A percentile compares a stretch with the other conserved stretches of the same genome.
These are phyloP conservation scores for Fusarium decemcellulare DNA, from an alignment of 2,329 filamentous ascomycete genomes.

Conservation along the genomic window DNA sequence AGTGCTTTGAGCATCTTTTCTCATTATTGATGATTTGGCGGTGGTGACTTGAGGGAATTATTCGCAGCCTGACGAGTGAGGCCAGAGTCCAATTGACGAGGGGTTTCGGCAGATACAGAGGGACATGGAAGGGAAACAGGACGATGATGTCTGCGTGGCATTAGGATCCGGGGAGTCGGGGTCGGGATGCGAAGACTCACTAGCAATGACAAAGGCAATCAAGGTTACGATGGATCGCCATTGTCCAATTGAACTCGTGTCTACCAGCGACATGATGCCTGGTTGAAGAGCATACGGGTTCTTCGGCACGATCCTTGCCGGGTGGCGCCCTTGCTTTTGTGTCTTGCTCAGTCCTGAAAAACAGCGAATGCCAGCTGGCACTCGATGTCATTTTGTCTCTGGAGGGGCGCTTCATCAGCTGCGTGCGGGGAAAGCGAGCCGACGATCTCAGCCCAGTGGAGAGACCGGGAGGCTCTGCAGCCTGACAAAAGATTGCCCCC, in stretches of 20 bases:
- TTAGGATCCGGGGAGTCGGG: neutral
- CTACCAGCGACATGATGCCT: slow-evolving; percentile 27
- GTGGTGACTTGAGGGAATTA: slow-evolving; percentile 62
- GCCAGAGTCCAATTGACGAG: slow-evolving; percentile 62
- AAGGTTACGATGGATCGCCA: slow-evolving; percentile 81
- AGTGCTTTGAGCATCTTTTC: slow-evolving; percentile 50
- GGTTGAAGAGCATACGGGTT: neutral
- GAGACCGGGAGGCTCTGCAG: too few relatives aligned
- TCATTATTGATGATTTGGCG: slow-evolving; percentile 37
- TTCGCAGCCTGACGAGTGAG: slow-evolving; percentile 55
- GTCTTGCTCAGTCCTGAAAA: neutral
- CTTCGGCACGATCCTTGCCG: neutral
- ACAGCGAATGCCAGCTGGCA: too few relatives aligned
- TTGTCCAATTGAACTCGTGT: slow-evolving; percentile 63
- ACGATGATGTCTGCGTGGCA: slow-evolving; percentile 73
- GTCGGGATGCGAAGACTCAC: slow-evolving; percentile 62
- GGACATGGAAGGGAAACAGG: slow-evolving; percentile 77
- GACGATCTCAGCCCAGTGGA: too few relatives aligned
- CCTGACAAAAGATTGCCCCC: too few relatives aligned
- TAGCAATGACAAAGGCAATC: slow-evolving; percentile 77
- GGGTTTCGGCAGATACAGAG: slow-evolving; percentile 69
- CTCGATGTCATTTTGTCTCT: too few relatives aligned
- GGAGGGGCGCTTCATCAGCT: too few relatives aligned
- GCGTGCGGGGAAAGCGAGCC: too few relatives aligned
- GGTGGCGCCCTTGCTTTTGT: neutral